Percentiles rank a stretch among this genome's conserved stretches.
phyloP scores from a whole-genome alignment of 73 alveolate species.

The Paramecium octaurelia region DNA sequence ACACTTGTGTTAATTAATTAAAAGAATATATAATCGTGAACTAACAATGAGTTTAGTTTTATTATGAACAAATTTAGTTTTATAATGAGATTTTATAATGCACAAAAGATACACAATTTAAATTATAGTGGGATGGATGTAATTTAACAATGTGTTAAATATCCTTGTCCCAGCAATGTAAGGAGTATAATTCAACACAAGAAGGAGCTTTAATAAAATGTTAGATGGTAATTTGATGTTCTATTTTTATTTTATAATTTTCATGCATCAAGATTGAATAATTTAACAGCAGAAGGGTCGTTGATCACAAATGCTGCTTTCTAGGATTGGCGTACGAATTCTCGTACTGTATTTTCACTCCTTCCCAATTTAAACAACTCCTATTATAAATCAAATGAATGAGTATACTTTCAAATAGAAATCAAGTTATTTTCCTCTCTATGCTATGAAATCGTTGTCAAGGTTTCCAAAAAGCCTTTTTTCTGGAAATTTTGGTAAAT shows the following conservation, averaged over 20 bases:
- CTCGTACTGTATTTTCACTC: constrained; percentile 28
- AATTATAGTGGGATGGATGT: neutral
- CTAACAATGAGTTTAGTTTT: neutral
- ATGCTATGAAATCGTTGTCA: neutral
- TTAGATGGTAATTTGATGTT: neutral
- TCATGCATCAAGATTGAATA: neutral
- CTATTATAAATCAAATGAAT: neutral
- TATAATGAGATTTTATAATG: neutral
- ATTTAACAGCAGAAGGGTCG: neutral
- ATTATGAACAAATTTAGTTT: neutral
- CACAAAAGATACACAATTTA: neutral
- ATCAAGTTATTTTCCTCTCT: neutral
- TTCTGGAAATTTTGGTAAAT: neutral
- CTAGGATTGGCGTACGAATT: neutral
- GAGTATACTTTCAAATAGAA: neutral
- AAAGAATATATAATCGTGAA: neutral
- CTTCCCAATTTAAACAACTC: neutral
- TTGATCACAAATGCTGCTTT: neutral
- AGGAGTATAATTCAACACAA: neutral
- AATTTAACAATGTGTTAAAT: neutral
- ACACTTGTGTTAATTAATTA: neutral
- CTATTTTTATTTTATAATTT: neutral
- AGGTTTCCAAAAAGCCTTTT: neutral
- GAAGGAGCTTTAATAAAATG: neutral
- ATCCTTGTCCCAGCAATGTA: neutral